Base-by-base conservation (phyloP, 768 basidiomycete species). In the Leccinum truebloodii region DNA sequence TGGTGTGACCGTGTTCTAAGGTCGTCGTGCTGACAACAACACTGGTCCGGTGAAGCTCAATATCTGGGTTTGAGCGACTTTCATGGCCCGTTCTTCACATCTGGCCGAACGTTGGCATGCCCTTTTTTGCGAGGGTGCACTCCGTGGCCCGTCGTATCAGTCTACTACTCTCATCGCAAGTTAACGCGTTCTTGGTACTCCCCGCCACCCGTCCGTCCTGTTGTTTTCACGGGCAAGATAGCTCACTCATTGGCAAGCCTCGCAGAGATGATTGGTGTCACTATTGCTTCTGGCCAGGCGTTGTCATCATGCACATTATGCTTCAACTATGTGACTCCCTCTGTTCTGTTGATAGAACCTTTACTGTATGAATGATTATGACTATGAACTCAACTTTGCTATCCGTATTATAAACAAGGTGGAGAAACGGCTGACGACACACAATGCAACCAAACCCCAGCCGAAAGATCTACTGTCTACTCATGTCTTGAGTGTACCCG, bases 1-100 rank as follows among this genome's bases (percentile, higher is more conserved):
- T 52, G 92, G 92, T 50, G 82, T 94, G 63, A 94, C 92, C 41
- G 90, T 91, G 64, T 94, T 91, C 76, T 94, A 83, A 78, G 30
- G 52, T 49, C 52, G 51, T 53, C 24, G 39, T 55, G 52, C 50
- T 39, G 49, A 64, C 55, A 24, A 52, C 51, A 34, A 50, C 18
- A 24, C 37, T 41, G 61, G 54, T 60, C 48, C 22, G 54, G 55
- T 28, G 53, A 55, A 54, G 54, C 61, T 60, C 67, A 35, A 56
- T 59, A 35, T 35, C 0, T 34, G 52, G 39, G 39, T 44, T 69
- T 57, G 61, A 69, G 61, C 66, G 52, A 60, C 48, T 59, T 52
- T 12, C 22, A 49, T 53, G 50, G 48, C 52, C 52, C 53, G 44
- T 60, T 32, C 49, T 57, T 32, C 51, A 46, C 20, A 39, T 32